These are phyloP conservation scores for Hirsutella rhossiliensis DNA, from an alignment of 2,329 filamentous ascomycete species.

Conservation along the genomic window DNA sequence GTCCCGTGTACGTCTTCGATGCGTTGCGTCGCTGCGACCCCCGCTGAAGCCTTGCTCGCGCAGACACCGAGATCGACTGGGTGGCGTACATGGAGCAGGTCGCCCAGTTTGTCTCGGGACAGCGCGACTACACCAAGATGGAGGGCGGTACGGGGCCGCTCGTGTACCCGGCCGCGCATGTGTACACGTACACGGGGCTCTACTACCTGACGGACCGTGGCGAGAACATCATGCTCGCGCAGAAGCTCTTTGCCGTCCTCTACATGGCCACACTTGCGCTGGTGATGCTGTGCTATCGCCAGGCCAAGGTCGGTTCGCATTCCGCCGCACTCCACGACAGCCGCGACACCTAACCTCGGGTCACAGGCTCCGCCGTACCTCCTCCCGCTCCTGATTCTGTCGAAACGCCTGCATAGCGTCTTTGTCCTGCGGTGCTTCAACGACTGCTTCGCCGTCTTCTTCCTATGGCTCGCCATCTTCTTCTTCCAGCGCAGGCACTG, in stretches of 20 bases:
- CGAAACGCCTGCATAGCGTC: slow-evolving; percentile 87
- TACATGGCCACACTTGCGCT: slow-evolving; percentile 66
- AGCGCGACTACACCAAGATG: slow-evolving; percentile 80
- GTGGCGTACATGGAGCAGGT: slow-evolving; percentile 93
- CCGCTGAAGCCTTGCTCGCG: background rate
- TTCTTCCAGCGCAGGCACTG: slow-evolving; percentile 64
- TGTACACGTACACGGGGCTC: slow-evolving; percentile 77
- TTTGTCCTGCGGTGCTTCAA: slow-evolving; percentile 92
- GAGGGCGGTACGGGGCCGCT: slow-evolving; percentile 82
- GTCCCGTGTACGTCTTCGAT: slow-evolving; percentile 58
- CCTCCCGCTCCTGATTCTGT: slow-evolving; percentile 73
- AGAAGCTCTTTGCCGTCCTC: slow-evolving; percentile 67
- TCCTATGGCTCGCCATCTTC: slow-evolving; percentile 72
- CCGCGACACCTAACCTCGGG: background rate
- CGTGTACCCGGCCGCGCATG: slow-evolving; percentile 88
- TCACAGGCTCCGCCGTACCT: slow-evolving; percentile 70
- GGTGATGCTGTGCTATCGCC: slow-evolving; percentile 73
- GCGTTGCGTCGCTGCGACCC: background rate
- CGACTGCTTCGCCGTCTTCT: slow-evolving; percentile 78
- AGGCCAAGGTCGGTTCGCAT: slow-evolving; percentile 46
- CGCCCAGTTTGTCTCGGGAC: slow-evolving; percentile 64
- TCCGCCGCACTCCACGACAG: too few relatives aligned
- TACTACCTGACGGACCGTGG: slow-evolving; percentile 70
- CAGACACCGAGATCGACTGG: slow-evolving; percentile 98
- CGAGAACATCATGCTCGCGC: slow-evolving; percentile 64